A percentile compares a stretch with the other conserved stretches of the same genome.
Evolutionary conservation across 2,329 filamentous ascomycete genomes (phyloP).

Genomic region (Rasamsonia emersonii): DNA sequence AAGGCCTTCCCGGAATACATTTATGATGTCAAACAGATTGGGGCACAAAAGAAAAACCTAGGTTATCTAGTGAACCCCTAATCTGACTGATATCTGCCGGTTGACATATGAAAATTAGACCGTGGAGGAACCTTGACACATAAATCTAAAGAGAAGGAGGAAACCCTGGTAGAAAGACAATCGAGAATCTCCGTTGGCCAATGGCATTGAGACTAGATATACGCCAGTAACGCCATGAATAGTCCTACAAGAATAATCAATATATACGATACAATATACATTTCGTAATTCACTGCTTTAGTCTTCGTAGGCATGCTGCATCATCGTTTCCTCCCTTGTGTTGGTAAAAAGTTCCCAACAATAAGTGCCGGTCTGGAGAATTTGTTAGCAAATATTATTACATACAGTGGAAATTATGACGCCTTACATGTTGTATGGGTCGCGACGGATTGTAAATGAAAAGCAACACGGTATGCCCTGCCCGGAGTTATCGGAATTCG

Average conservation of each 20-base stretch:
- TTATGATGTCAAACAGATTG: too few species aligned
- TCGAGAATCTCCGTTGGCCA: too few species aligned
- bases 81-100: too few species aligned
- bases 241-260: background rate
- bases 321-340: slow-evolving; percentile 52
- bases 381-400: slow-evolving; percentile 26
- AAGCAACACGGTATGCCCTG: slow-evolving; percentile 88
- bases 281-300: slow-evolving; percentile 1
- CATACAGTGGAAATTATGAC: slow-evolving; percentile 2
- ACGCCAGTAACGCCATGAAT: slow-evolving; percentile 3
- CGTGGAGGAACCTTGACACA: too few species aligned
- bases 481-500: slow-evolving; percentile 58
- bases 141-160: too few species aligned
- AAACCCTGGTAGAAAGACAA: too few species aligned
- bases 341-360: slow-evolving; percentile 91
- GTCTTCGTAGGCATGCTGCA: slow-evolving; percentile 5
- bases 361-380: slow-evolving; percentile 73
- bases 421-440: slow-evolving; percentile 90
- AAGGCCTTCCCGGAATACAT: too few species aligned
- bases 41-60: too few species aligned
- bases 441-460: slow-evolving; percentile 90
- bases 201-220: too few species aligned
- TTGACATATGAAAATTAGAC: too few species aligned
- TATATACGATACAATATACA: background rate
- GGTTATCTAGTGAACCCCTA: too few species aligned